A percentile compares a stretch with the other conserved stretches of the same genome.
These are phyloP conservation scores for Pseudozyma hubeiensis DNA, from an alignment of 1,284 basidiomycete species.

Conservation along the genomic window DNA sequence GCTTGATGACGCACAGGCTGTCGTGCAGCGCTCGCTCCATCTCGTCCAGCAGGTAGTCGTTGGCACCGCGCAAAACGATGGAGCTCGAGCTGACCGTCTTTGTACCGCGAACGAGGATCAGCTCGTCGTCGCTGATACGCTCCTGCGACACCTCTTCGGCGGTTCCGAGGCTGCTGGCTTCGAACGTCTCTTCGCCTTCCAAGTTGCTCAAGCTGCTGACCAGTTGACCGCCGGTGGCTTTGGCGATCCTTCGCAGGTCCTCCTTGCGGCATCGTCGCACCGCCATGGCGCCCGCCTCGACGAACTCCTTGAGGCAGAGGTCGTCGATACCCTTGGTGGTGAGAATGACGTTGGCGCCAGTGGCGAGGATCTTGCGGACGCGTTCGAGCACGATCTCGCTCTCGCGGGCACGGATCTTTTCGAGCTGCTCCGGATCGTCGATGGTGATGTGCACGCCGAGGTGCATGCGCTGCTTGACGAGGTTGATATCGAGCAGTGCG, in stretches of 20 bases:
- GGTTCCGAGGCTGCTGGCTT: slow-evolving; percentile 85
- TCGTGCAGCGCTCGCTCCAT: slow-evolving; percentile 99
- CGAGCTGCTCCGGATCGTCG: slow-evolving; percentile 92
- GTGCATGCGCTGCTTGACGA: slow-evolving; percentile 97
- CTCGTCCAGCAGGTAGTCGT: slow-evolving; percentile 99
- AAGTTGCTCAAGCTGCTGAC: slow-evolving; percentile 94
- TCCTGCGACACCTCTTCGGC: slow-evolving; percentile 98
- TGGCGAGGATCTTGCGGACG: slow-evolving; percentile 92
- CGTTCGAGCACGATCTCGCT: slow-evolving; percentile 95
- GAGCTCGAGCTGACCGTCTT: slow-evolving; percentile 94
- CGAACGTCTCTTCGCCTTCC: slow-evolving; percentile 98
- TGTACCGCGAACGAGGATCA: slow-evolving; percentile 96
- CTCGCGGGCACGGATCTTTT: slow-evolving; percentile 94
- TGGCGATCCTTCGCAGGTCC: slow-evolving; percentile 94
- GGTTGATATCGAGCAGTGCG: slow-evolving; percentile 97
- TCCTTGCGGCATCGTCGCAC: slow-evolving; percentile 98
- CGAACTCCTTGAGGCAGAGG: slow-evolving; percentile 96
- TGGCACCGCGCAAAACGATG: slow-evolving; percentile 93
- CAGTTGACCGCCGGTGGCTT: slow-evolving; percentile 93
- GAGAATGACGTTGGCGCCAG: slow-evolving; percentile 95
- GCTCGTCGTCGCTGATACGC: slow-evolving; percentile 97
- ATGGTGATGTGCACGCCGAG: slow-evolving; percentile 97
- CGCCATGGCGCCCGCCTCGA: slow-evolving; percentile 98
- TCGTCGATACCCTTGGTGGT: slow-evolving; percentile 99
- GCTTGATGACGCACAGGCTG: slow-evolving; percentile 92